Percentiles rank a stretch among this genome's conserved stretches.
phyloP scores from a whole-genome alignment of 2,329 filamentous ascomycete species.

The Arthrinium phaeospermum region DNA sequence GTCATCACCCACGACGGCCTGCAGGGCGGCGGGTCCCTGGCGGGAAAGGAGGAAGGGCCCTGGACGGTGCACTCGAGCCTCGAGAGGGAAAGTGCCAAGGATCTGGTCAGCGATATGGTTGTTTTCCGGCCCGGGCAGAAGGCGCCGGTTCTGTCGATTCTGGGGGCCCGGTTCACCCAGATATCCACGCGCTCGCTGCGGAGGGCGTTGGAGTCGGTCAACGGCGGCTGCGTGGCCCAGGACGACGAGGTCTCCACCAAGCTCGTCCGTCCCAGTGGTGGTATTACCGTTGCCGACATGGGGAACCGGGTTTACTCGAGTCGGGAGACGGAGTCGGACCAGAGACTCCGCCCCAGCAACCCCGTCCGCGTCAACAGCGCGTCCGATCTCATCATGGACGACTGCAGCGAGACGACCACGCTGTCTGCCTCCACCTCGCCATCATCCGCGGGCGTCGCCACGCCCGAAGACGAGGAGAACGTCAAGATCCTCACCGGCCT shows the following conservation, averaged over 20 bases:
- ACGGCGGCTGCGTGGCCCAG: neutral
- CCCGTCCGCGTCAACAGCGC: neutral
- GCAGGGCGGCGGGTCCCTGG: neutral
- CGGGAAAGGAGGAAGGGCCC: neutral
- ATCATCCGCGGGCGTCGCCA: neutral
- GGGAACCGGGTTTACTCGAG: neutral
- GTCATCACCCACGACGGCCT: neutral
- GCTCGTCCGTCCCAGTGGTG: neutral
- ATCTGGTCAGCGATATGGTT: neutral
- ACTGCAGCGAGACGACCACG: neutral
- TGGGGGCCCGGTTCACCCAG: neutral
- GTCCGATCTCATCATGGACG: constrained; percentile 2
- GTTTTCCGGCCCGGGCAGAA: neutral
- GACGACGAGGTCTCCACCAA: neutral
- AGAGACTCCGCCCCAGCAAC: neutral
- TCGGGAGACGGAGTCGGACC: neutral
- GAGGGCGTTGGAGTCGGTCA: neutral
- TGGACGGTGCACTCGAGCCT: constrained; percentile 4
- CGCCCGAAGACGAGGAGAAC: constrained; percentile 12
- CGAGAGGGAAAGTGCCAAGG: neutral
- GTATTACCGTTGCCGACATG: neutral
- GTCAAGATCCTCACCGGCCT: neutral
- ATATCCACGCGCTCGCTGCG: neutral
- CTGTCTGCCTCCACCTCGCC: neutral
- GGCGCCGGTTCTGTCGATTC: constrained; percentile 4